These are phyloP conservation scores for Starmera quercuum DNA, from an alignment of 805 yeast species.

Conservation along the genomic window DNA sequence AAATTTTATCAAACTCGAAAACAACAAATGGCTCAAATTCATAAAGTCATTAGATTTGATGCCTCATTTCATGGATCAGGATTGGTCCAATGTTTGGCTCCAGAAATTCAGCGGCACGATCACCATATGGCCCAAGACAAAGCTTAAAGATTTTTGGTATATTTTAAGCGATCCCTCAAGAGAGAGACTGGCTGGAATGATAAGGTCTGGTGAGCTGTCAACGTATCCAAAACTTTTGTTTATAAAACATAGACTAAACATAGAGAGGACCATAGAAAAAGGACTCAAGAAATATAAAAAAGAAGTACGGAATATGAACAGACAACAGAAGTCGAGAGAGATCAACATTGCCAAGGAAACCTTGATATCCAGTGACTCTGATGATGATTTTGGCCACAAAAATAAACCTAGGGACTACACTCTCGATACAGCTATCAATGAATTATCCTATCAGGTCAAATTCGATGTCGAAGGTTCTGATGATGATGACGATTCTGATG, in stretches of 20 bases:
- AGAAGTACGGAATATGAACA: constrained; percentile 1
- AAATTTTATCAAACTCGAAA: constrained; percentile 62
- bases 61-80: constrained; percentile 65
- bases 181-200: constrained; percentile 45
- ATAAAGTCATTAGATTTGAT: constrained; percentile 56
- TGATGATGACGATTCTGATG: neutral
- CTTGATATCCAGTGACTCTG: constrained; percentile 4
- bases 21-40: constrained; percentile 69
- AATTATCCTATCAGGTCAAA: constrained; percentile 9
- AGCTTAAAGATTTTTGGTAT: constrained; percentile 49
- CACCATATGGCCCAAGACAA: constrained; percentile 68
- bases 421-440: constrained; percentile 3
- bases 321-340: constrained; percentile 1
- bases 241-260: constrained; percentile 51
- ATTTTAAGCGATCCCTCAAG: constrained; percentile 64
- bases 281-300: constrained; percentile 31
- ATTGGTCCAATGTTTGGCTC: constrained; percentile 73
- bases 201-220: constrained; percentile 54
- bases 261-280: constrained; percentile 56
- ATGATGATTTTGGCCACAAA: constrained; percentile 5
- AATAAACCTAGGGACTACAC: neutral
- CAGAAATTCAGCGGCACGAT: constrained; percentile 71
- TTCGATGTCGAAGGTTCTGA: neutral
- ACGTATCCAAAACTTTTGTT: constrained; percentile 62
- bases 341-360: neutral